Evolutionary conservation across 23 red algal genomes (phyloP).

Genomic region (Gracilaria caudata): DNA sequence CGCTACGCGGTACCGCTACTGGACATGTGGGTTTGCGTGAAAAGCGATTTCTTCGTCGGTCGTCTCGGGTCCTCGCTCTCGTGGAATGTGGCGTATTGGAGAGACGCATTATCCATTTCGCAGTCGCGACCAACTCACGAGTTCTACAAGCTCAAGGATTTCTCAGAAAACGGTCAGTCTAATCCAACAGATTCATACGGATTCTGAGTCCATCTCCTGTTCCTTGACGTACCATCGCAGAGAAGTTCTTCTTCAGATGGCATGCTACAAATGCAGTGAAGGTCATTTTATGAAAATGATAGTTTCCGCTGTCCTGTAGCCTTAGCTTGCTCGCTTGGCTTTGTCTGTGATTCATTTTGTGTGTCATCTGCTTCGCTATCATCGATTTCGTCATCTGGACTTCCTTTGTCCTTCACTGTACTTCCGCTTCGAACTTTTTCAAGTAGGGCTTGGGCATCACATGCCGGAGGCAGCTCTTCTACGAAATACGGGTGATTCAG

Average conservation of each 20-base stretch:
- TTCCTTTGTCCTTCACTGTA: conserved; percentile 57
- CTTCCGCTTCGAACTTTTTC: conserved; percentile 63
- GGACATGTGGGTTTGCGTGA: conserved; percentile 40
- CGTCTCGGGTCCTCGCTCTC: conserved; percentile 50
- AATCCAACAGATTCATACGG: conserved; percentile 49
- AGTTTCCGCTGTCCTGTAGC: conserved; percentile 27
- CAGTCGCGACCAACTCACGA: neutral
- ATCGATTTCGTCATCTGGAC: conserved; percentile 7
- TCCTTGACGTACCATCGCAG: neutral
- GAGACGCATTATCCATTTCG: neutral
- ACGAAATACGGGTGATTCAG: conserved; percentile 84
- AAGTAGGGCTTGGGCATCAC: conserved; percentile 50
- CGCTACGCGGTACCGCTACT: conserved; percentile 17
- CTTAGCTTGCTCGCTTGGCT: conserved; percentile 11
- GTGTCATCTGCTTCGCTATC: conserved; percentile 24
- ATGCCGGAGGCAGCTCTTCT: conserved; percentile 43
- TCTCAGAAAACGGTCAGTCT: conserved; percentile 15
- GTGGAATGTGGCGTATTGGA: conserved; percentile 47
- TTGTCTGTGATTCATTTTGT: conserved; percentile 1
- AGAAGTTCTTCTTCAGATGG: too few species aligned
- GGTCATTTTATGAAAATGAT: conserved; percentile 17
- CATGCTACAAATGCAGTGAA: neutral
- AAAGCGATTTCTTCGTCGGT: conserved; percentile 48
- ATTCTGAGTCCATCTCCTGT: conserved; percentile 3
- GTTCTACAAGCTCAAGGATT: conserved; percentile 32